These are phyloP conservation scores for Chalciporus sphaerocephalus DNA, from an alignment of 768 basidiomycete species.

Conservation along the genomic window DNA sequence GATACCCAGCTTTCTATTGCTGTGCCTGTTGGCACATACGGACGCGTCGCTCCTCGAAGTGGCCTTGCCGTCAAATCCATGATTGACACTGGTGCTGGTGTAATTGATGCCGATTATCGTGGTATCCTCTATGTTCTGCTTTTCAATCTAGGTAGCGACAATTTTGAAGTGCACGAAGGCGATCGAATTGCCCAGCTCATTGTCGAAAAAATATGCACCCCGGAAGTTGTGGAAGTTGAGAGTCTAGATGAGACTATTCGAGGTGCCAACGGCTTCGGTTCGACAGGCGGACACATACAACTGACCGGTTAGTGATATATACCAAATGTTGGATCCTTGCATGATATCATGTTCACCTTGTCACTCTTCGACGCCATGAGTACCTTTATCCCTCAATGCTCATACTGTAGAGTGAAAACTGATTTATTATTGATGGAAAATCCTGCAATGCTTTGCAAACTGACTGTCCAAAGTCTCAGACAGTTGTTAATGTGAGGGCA, in stretches of 20 bases:
- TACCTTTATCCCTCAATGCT: not conserved
- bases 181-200: constrained; percentile 97
- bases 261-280: constrained; percentile 87
- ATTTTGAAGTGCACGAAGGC: constrained; percentile 92
- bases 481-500: not conserved
- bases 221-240: constrained; percentile 84
- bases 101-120: constrained; percentile 95
- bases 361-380: not conserved
- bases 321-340: not conserved
- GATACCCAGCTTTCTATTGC: constrained; percentile 92
- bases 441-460: not conserved
- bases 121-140: constrained; percentile 87
- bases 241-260: constrained; percentile 81
- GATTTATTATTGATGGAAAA: not conserved
- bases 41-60: constrained; percentile 92
- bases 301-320: constrained; percentile 28
- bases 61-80: constrained; percentile 96
- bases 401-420: not conserved
- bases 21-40: constrained; percentile 90
- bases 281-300: constrained; percentile 81
- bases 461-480: not conserved
- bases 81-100: constrained; percentile 97
- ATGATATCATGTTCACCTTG: constrained; percentile 5
- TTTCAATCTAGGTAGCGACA: constrained; percentile 87
- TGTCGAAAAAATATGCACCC: constrained; percentile 83